Evolutionary conservation across 257 asterid species (phyloP).

Genomic region (Cinchona pubescens): DNA sequence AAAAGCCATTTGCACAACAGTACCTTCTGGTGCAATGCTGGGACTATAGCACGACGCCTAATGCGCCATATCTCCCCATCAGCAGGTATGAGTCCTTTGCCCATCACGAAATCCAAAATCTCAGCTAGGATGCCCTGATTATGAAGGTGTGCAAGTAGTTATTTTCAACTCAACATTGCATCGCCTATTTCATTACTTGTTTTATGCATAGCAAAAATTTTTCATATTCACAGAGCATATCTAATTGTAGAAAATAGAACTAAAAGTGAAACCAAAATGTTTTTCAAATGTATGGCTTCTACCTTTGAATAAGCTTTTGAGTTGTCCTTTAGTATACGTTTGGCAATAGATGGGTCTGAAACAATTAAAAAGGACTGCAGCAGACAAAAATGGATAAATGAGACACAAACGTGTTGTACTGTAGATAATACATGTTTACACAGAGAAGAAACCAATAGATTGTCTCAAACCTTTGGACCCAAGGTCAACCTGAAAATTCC

Average conservation of each 20-base stretch:
- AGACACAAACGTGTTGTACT: not conserved
- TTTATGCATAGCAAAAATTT: not conserved
- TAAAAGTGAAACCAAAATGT: conserved; percentile 2
- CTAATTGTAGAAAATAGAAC: conserved; percentile 6
- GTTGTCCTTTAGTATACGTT: conserved; percentile 79
- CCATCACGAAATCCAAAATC: conserved; percentile 94
- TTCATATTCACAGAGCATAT: not conserved
- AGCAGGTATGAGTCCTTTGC: conserved; percentile 99
- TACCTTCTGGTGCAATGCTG: conserved; percentile 94
- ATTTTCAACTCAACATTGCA: conserved; percentile 12
- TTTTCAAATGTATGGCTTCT: conserved; percentile 8
- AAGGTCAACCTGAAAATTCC: conserved; percentile 82
- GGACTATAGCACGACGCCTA: conserved; percentile 91
- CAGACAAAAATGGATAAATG: conserved; percentile 23
- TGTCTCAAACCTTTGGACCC: conserved; percentile 83
- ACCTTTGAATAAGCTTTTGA: conserved; percentile 94
- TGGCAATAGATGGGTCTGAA: conserved; percentile 87
- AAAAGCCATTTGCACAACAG: conserved; percentile 6
- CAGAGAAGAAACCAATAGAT: conserved; percentile 4
- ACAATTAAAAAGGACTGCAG: conserved; percentile 91
- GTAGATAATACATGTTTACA: not conserved
- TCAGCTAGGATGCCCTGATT: conserved; percentile 91
- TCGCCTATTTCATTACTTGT: not conserved
- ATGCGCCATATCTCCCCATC: conserved; percentile 96
- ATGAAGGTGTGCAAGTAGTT: conserved; percentile 6